Evolutionary conservation across 371 early-diverging fungal species (phyloP).

Genomic region (Lichtheimia ramosa): DNA sequence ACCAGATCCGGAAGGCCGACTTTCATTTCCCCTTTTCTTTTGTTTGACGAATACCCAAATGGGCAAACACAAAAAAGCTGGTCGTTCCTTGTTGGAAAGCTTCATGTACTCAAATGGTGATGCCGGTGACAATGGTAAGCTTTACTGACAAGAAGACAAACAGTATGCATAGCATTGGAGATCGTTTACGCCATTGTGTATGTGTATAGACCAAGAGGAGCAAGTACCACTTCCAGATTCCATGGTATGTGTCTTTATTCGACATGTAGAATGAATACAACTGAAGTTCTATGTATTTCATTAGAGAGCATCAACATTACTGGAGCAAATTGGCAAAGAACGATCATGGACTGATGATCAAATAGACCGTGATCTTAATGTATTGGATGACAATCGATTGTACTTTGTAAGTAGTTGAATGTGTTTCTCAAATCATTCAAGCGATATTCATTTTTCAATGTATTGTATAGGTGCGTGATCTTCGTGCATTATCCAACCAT

Average conservation of each 20-base stretch:
- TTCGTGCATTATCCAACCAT: constrained; percentile 56
- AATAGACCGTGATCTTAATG: constrained; percentile 50
- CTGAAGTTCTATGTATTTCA: no score
- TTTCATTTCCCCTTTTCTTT: no score
- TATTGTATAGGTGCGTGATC: constrained; percentile 45
- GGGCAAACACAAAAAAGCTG: constrained; percentile 19
- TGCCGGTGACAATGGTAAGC: neutral
- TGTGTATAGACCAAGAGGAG: neutral
- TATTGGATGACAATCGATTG: constrained; percentile 54
- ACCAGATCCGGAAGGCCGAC: no score
- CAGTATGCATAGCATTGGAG: neutral
- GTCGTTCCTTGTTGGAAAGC: constrained; percentile 8
- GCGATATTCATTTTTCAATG: no score
- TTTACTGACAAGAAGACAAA: neutral
- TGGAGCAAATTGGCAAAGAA: constrained; percentile 64
- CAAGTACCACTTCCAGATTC: constrained; percentile 1
- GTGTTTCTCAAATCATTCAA: neutral
- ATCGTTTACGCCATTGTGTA: neutral
- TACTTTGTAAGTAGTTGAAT: constrained; percentile 38
- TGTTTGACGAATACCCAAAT: constrained; percentile 5
- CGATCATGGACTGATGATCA: constrained; percentile 62
- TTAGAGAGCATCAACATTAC: constrained; percentile 61
- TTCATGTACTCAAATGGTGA: constrained; percentile 6
- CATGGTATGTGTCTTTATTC: constrained; percentile 4
- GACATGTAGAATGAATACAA: neutral